Conservation (phyloP, 805 yeast genomes). For the Ascoidea rubescens region DNA sequence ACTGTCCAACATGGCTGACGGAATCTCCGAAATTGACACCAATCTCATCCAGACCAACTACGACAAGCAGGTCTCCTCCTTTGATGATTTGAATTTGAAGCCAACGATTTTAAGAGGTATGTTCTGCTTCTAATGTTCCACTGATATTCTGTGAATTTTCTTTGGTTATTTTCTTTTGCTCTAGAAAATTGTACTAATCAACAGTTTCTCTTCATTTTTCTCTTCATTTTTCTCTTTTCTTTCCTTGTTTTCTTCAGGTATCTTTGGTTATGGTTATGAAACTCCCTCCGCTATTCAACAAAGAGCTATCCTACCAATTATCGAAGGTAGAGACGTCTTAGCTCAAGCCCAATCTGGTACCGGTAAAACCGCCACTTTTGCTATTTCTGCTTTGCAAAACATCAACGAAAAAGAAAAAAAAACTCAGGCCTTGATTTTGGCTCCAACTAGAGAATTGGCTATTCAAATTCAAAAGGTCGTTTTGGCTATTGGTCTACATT, state of each 20-base stretch:
- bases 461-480: conserved; percentile 92
- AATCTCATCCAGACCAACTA: conserved; percentile 86
- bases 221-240: not conserved
- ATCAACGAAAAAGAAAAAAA: conserved; percentile 60
- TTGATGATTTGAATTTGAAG: conserved; percentile 66
- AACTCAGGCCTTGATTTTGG: conserved; percentile 86
- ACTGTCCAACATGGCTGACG: conserved; percentile 38
- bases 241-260: conserved; percentile 23
- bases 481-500: conserved; percentile 75
- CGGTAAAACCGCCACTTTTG: conserved; percentile 81
- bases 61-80: conserved; percentile 72
- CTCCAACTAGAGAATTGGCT: conserved; percentile 97
- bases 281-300: conserved; percentile 74
- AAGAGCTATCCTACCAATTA: conserved; percentile 67
- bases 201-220: not conserved
- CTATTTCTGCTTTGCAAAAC: conserved; percentile 63
- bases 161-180: not conserved
- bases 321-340: conserved; percentile 44
- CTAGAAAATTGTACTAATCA: conserved; percentile 1
- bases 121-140: conserved; percentile 7
- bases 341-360: conserved; percentile 90
- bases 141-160: not conserved
- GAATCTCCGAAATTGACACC: conserved; percentile 68
- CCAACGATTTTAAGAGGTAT: conserved; percentile 55
- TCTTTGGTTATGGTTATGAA: conserved; percentile 72